phyloP scores from a whole-genome alignment of 345 rosid genomes.

The Hevea brasiliensis region DNA sequence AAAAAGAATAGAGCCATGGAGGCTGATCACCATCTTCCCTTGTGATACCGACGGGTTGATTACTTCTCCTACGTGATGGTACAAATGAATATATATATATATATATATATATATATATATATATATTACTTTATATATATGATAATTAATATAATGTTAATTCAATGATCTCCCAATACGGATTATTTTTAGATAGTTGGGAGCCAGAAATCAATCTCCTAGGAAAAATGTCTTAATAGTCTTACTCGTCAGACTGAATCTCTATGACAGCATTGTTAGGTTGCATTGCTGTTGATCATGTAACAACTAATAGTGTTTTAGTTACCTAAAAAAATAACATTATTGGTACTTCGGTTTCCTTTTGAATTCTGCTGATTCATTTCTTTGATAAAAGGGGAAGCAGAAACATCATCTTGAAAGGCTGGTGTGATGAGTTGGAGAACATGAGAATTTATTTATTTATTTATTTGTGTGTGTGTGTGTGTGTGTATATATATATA shows the following conservation, averaged over 20 bases:
- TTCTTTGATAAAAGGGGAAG: background rate
- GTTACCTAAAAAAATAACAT: background rate
- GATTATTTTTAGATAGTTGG: constrained; percentile 32
- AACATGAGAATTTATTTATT: too few relatives aligned
- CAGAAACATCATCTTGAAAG: background rate
- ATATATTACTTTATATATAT: background rate
- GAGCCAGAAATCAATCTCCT: constrained; percentile 17
- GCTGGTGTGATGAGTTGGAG: background rate
- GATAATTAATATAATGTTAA: background rate
- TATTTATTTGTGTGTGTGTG: too few relatives aligned
- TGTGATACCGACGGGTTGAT: constrained; percentile 16
- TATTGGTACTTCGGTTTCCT: background rate
- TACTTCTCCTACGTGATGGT: constrained; percentile 13
- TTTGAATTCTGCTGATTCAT: background rate
- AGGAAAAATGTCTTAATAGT: constrained; percentile 11
- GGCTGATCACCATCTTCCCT: constrained; percentile 1
- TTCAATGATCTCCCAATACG: constrained; percentile 28
- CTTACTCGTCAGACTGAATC: too few relatives aligned
- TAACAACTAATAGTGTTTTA: constrained; percentile 15
- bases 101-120: background rate
- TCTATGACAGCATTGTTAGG: background rate
- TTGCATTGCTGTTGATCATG: constrained; percentile 20
- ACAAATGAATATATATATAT: background rate
- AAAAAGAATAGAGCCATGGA: background rate
- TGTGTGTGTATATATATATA: too few relatives aligned